Evolutionary conservation across 192 early-diverging fungal species (phyloP), one percentile per base, ranked within the genome.

Genomic region (Coemansia sp.): DNA sequence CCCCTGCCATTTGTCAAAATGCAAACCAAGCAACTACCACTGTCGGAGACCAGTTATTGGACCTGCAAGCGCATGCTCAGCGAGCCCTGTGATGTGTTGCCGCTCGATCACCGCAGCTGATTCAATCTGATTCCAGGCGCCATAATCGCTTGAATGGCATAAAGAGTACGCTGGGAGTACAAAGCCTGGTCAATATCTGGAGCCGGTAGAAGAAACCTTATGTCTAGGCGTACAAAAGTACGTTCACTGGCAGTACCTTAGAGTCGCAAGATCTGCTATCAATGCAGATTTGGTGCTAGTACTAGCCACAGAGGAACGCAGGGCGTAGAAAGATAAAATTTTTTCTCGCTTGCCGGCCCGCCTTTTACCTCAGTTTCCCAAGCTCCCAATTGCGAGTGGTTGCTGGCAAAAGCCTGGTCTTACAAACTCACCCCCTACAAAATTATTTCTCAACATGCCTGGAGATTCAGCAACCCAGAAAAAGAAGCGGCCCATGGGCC

Each of bases 401-500:
- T 58, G 34, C 53, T 33, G 56, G 56, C 34, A 18, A 33, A 31
- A 58, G 16, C n/a, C 33, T 34, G 16, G 56, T 58, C 56, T 37
- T 58, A 58, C 56, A 58, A n/a, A 31, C 25, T 16, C 28, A 5
- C 28, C 16, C 31, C 21, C 23, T 0, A 21, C 2, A 35, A 58
- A 20, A 58, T 13, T 33, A 16, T 53, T 53, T 13, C 11, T 33
- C 31, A 33, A 13, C 9, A 64, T 65, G 70, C 50, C 68, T 13
- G 34, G 34, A 6, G 26, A 58, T 53, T 43, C 67, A 37, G 56
- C 31, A 18, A 37, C 55, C 21, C 67, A 43, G 18, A 70, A 69
- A 28, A 74, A 79, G 62, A 80, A 75, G 64, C 72, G 83, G 37
- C 83, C 83, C 35, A 61, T 80, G 61, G 83, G 83, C 8, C 71